A percentile compares a stretch with the other conserved stretches of the same genome.
These are phyloP conservation scores for Russula virescens DNA, from an alignment of 768 basidiomycete species.

Conservation along the genomic window DNA sequence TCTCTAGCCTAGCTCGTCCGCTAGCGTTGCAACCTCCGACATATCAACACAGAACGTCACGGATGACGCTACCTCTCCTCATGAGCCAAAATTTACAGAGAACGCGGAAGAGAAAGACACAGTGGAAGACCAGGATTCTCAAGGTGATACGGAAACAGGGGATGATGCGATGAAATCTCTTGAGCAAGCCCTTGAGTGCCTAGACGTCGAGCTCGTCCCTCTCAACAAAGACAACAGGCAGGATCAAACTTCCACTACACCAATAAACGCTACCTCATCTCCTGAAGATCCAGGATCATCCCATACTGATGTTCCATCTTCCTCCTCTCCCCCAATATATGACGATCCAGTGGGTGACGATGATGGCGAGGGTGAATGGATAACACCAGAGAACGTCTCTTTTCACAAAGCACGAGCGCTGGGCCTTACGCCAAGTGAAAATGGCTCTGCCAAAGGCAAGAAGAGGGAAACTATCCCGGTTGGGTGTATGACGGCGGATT, in stretches of 20 bases:
- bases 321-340: slow-evolving; percentile 39
- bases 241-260: neutral
- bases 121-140: neutral
- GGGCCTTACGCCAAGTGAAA: slow-evolving; percentile 65
- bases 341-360: slow-evolving; percentile 76
- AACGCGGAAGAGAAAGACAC: neutral
- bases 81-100: neutral
- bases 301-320: slow-evolving; percentile 21
- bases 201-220: slow-evolving; percentile 13
- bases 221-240: slow-evolving; percentile 8
- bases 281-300: slow-evolving; percentile 19
- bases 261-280: neutral
- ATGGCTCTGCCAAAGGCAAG: slow-evolving; percentile 31
- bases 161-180: slow-evolving; percentile 8
- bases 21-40: neutral
- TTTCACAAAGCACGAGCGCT: slow-evolving; percentile 85
- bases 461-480: slow-evolving; percentile 46
- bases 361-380: slow-evolving; percentile 93
- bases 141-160: slow-evolving; percentile 16
- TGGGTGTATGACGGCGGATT: slow-evolving; percentile 98
- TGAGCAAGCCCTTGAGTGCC: slow-evolving; percentile 2
- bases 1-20: slow-evolving; percentile 4
- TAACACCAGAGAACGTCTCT: slow-evolving; percentile 83
- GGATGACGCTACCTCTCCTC: neutral
- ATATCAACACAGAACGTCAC: neutral